Evolutionary conservation across 2,329 filamentous ascomycete genomes (phyloP), one percentile per base, ranked within the genome.

Genomic region (Sclerotinia spermophila): DNA sequence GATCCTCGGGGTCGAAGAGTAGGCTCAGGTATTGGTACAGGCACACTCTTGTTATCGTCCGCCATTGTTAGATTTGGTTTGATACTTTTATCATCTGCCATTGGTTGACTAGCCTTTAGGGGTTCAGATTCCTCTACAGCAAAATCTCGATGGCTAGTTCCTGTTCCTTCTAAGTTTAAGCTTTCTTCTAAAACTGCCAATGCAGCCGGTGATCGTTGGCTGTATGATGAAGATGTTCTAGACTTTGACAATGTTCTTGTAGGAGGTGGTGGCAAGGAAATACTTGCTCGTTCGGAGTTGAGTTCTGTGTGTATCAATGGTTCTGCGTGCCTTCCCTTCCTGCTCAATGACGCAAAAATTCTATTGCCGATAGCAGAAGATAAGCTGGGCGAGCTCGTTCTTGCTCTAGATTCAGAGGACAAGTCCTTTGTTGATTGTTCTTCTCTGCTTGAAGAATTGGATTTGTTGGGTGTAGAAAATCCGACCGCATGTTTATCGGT

Each of bases 231-330:
- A 13, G 78, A 79, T 27, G 77, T 77, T 73, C 78, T 74, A 42
- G 76, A 76, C 69, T 80, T 81, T 71, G 79, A 83, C 69, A 84
- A 76, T 19, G 84, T 80, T 73, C 79, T 78, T 48, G 51, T 78
- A 42, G 85, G 83, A 70, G 85, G 84, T 71, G 87, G 85, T 53
- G 89, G 87, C 86, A 91, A 90, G 74, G 87, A 90, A 72, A 90
- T 83, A 79, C 84, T 90, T 70, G 88, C 84, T 77, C 85, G 84
- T 71, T 88, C 87, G 73, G 86, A 84, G 79, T 86, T 84, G 73
- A 83, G 83, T 70, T 85, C 84, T 72, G 85, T 86, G 24, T 69
- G 59, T 42, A 85, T 86, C 73, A 86, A 86, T 45, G 89, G 84
- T 76, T 91, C 88, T 70, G 85, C 85, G 78, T 87, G 84, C 69